Evolutionary conservation across 2,329 filamentous ascomycete genomes (phyloP), one percentile per base, ranked within the genome.

Genomic region (Diaporthe citri): DNA sequence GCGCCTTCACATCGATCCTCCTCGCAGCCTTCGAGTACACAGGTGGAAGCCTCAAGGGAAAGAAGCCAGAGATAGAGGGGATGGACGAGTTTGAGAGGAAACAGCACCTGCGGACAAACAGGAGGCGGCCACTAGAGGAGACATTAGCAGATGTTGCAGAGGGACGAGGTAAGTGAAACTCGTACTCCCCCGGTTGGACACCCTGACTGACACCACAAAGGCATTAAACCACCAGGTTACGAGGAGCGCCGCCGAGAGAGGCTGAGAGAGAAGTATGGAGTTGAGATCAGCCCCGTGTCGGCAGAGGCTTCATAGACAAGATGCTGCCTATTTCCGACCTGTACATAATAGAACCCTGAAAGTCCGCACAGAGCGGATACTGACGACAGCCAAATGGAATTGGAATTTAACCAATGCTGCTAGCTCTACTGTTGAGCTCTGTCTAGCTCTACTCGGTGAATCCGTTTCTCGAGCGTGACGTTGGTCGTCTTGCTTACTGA

Each of bases 221-320:
- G 94, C 73, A 95, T 98, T 80, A 89, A 93, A 79, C 93, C 90
- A 55, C 92, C 94, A 22, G 95, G 95, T 70, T 98, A 97, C 82
- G 93, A 94, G 79, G 94, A 97, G 88, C 90, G 96, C 84, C 92
- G 96, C 84, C 91, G 91, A 78, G 88, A 95, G 86, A 90, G 94
- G 80, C 89, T 98, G 84, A 93, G 94, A 90, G 93, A 95, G 85
- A 94, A 92, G 84, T 98, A 98, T 81, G 95, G 95, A 75, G 91
- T 97, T 81, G 95, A 97, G 78, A 92, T 98, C 81, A 90, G 93
- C 81, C 90, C 92, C 73, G 90, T 93, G 78, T 89, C 84, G 74
- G 87, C 89, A 57, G 86, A 90, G 57, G 73, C 60, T 60, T 66
- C 62, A 72, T 76, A 71, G 77, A 83, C 80, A 77, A 80, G 67